Evolutionary conservation across 2,329 filamentous ascomycete species (phyloP).

Genomic region (Aaosphaeria pasadenensis): DNA sequence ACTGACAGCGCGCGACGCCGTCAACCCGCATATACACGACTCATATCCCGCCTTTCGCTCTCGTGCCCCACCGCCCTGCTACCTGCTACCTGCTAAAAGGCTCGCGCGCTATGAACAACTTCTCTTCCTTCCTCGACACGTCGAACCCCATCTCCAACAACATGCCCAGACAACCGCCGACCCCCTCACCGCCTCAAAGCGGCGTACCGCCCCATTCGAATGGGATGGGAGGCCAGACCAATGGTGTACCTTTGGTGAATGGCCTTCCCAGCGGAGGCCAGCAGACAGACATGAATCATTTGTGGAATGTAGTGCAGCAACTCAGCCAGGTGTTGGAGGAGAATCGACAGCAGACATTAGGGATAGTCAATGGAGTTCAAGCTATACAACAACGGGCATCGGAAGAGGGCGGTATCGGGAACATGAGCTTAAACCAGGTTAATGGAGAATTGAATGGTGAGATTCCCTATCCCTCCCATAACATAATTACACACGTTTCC

Average conservation of each 20-base stretch:
- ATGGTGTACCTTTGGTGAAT: conserved; percentile 38
- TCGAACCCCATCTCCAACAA: conserved; percentile 15
- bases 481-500: neutral
- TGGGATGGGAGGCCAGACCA: conserved; percentile 24
- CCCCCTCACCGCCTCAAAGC: conserved; percentile 21
- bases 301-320: conserved; percentile 41
- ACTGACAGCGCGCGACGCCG: too few species aligned
- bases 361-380: conserved; percentile 38
- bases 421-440: conserved; percentile 21
- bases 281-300: conserved; percentile 43
- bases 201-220: conserved; percentile 23
- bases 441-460: conserved; percentile 36
- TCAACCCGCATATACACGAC: too few species aligned
- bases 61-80: neutral
- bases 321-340: conserved; percentile 38
- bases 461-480: neutral
- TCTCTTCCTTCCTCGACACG: conserved; percentile 35
- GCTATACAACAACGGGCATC: conserved; percentile 34
- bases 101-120: conserved; percentile 30
- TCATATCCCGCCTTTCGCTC: neutral
- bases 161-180: conserved; percentile 32
- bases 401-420: conserved; percentile 28
- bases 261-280: conserved; percentile 38
- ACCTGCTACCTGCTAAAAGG: neutral
- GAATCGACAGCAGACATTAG: conserved; percentile 36